Base-by-base conservation (phyloP, 768 basidiomycete genomes). In the Fomitopsis serialis region DNA sequence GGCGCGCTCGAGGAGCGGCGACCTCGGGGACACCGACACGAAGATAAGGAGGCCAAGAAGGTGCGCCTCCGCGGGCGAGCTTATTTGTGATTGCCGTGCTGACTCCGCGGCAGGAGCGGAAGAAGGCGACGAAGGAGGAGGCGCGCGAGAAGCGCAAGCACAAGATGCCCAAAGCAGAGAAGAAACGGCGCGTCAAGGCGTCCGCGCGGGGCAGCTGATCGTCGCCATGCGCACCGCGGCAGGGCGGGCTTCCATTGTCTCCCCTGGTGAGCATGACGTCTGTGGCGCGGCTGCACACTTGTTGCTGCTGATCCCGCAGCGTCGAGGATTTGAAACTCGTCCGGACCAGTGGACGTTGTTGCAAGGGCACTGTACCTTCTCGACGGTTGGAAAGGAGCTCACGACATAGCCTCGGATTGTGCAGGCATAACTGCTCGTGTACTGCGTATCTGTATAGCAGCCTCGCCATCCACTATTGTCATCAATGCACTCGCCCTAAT, bases 121-220 rank as follows among this genome's bases (percentile, higher is more conserved):
- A 98, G 72, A 91, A 91, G 66, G 84, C 85, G 3, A 81, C 79
- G 24, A 98, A 98, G 67, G 86, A 84, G 52, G 90, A 91, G 68
- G 85, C 89, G 36, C 79, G 85, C 63, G 94, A 97, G 73, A 89
- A 81, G 68, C 78, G 96, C 56, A 92, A 93, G 69, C 77, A 81
- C 61, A 98, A 98, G 74, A 92, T 98, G 78, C 90, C 95, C 44
- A 98, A 98, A 66, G 84, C 87, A 40, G 92, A 96, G 71, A 98
- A 98, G 76, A 92, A 92, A 73, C 79, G 83, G 40, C 81, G 80
- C 58, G 78, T 98, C 61, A 97, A 92, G 62, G 42, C 59, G 59
- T 65, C 66, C 44, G 70, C 62, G 53, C 62, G 63, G 19, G 58
- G 64, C 25, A 59, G 64, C 22, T 65, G 52, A 62, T 45, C 27